A percentile compares a stretch with the other conserved stretches of the same genome.
Conservation (phyloP, 2,329 filamentous ascomycete species). For the Rhynchosporium graminicola region DNA sequence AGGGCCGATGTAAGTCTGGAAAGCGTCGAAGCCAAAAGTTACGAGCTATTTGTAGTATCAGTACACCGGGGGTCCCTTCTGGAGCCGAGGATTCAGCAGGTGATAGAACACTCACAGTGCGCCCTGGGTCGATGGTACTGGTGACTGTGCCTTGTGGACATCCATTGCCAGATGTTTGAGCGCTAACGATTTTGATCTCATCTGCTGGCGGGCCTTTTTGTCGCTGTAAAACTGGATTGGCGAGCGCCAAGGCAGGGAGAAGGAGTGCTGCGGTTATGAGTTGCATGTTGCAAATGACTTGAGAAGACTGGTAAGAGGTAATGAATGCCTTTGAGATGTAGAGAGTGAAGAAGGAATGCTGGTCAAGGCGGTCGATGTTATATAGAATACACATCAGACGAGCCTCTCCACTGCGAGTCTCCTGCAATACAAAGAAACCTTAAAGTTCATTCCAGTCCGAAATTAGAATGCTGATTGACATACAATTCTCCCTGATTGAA, state of each 20-base stretch:
- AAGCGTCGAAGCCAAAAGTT: constrained; percentile 26
- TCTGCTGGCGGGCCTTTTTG: constrained; percentile 5
- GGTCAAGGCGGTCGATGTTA: constrained; percentile 16
- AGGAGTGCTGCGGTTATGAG: constrained; percentile 21
- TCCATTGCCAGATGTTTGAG: constrained; percentile 28
- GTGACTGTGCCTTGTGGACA: constrained; percentile 28
- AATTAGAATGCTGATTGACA: neutral
- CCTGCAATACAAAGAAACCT: neutral
- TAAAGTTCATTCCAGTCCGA: constrained; percentile 1
- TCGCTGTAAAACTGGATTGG: constrained; percentile 19
- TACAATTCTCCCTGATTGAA: neutral
- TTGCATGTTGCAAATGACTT: constrained; percentile 20
- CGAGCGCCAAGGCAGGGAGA: constrained; percentile 26
- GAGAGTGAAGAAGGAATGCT: constrained; percentile 12
- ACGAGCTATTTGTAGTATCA: constrained; percentile 10
- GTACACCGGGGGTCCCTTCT: neutral
- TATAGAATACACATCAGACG: constrained; percentile 20
- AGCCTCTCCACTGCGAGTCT: neutral
- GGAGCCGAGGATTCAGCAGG: neutral
- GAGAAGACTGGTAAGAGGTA: neutral
- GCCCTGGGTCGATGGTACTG: constrained; percentile 23
- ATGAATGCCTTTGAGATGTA: constrained; percentile 13
- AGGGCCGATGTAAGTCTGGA: constrained; percentile 32
- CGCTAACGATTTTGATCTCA: constrained; percentile 25
- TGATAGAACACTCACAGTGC: constrained; percentile 18